Base-by-base conservation (phyloP, 495 filamentous ascomycete species). In the Penicillium verhagenii region DNA sequence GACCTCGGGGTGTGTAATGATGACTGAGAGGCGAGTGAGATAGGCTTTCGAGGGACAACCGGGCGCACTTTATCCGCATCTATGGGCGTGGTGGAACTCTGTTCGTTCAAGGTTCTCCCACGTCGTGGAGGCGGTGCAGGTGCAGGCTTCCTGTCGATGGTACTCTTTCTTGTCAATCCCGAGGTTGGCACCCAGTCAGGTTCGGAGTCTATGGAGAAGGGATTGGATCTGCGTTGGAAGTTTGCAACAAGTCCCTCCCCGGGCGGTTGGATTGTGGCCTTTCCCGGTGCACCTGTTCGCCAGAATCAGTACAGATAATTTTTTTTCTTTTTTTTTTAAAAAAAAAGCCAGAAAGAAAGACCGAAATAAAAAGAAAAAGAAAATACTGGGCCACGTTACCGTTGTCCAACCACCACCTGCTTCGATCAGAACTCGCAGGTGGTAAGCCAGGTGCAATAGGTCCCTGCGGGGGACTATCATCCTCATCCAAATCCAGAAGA, bases 341-440 rank as follows among this genome's bases (percentile, higher is more conserved):
- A n/a, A n/a, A n/a, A n/a, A n/a, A n/a, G n/a, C n/a, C n/a, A n/a
- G n/a, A n/a, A n/a, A n/a, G n/a, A n/a, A n/a, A n/a, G n/a, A n/a
- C n/a, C n/a, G n/a, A n/a, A n/a, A n/a, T n/a, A n/a, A n/a, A n/a
- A n/a, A n/a, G n/a, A n/a, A n/a, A n/a, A n/a, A n/a, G n/a, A n/a
- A 11, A 26, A 6, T n/a, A 26, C 21, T 23, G 23, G 42, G 23
- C 23, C 10, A 2, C 52, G 66, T 50, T 73, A 81, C 85, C 83
- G 68, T 91, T 89, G 47, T 96, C 88, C 24, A 97, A 75, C 94
- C 94, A 98, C 94, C 94, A 98, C 72, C 90, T 96, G 54, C 85
- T 81, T 29, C 82, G 79, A 64, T 97, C 92, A 4, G 92, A 96
- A 66, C 92, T 97, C 14, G 95, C 88, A 37, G 92, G 86, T 16